phyloP scores from a whole-genome alignment of 257 asterid species.

The Leonotis leonurus region DNA sequence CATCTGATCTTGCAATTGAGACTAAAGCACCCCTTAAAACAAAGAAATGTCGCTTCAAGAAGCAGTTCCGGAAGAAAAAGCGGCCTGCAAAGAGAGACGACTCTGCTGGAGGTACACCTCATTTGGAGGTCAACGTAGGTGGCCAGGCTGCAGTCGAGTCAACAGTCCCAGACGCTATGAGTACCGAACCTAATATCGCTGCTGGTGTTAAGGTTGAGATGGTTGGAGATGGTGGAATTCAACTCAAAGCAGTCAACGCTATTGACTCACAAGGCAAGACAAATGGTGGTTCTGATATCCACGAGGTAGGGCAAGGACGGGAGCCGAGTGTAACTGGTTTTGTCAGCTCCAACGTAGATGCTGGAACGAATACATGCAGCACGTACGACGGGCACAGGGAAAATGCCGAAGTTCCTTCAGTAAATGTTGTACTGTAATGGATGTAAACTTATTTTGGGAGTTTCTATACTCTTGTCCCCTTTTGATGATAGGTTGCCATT shows the following conservation, averaged over 20 bases:
- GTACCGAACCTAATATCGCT: background rate
- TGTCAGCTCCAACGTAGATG: slow-evolving; percentile 9
- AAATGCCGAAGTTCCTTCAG: slow-evolving; percentile 6
- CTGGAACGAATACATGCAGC: background rate
- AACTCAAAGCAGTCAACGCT: background rate
- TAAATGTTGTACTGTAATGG: background rate
- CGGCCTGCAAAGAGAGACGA: slow-evolving; percentile 14
- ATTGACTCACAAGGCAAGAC: background rate
- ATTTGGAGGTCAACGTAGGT: slow-evolving; percentile 15
- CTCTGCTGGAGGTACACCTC: slow-evolving; percentile 12
- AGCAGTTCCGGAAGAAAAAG: slow-evolving; percentile 34
- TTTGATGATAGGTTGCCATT: background rate
- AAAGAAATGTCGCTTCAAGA: slow-evolving; percentile 52
- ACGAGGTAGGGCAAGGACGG: background rate
- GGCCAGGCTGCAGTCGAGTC: slow-evolving; percentile 16
- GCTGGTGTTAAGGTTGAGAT: slow-evolving; percentile 2
- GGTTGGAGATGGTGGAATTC: slow-evolving; percentile 1
- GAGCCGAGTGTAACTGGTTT: background rate
- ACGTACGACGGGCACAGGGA: slow-evolving; percentile 1
- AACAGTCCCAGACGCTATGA: slow-evolving; percentile 3
- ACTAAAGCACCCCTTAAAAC: slow-evolving; percentile 52
- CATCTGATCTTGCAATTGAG: slow-evolving; percentile 45
- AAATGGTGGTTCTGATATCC: slow-evolving; percentile 12
- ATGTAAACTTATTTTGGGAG: slow-evolving; percentile 9
- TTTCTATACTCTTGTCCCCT: slow-evolving; percentile 5